Conservation (phyloP, 2,329 filamentous ascomycete species). For the Periconia macrospinosa region DNA sequence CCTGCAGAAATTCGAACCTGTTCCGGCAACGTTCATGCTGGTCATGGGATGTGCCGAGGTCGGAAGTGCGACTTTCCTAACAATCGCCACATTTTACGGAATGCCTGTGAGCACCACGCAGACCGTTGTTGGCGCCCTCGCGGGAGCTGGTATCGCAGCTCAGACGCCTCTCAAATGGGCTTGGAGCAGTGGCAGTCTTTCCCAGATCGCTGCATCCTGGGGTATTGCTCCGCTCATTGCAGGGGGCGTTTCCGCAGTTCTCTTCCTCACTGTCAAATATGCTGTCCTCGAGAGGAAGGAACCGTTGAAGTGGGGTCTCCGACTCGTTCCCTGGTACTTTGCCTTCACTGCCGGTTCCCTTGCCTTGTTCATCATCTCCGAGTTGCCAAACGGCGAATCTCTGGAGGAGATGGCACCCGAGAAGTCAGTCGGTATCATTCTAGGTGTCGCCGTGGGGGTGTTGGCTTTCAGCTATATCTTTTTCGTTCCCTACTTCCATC, state of each 20-base stretch:
- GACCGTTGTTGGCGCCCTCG: slow-evolving; percentile 60
- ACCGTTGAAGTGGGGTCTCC: slow-evolving; percentile 51
- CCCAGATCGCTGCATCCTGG: slow-evolving; percentile 44
- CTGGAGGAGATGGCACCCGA: slow-evolving; percentile 16
- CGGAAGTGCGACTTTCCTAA: slow-evolving; percentile 57
- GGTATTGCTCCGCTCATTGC: slow-evolving; percentile 53
- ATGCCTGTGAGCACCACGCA: slow-evolving; percentile 64
- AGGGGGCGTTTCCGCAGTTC: slow-evolving; percentile 48
- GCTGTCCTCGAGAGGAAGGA: slow-evolving; percentile 51
- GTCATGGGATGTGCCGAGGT: slow-evolving; percentile 59
- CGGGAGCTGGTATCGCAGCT: slow-evolving; percentile 60
- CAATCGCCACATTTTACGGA: slow-evolving; percentile 56
- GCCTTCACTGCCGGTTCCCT: slow-evolving; percentile 51
- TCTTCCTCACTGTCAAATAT: slow-evolving; percentile 54
- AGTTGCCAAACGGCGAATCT: slow-evolving; percentile 31
- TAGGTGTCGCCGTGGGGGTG: slow-evolving; percentile 9
- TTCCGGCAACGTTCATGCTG: slow-evolving; percentile 58
- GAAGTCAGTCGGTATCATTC: slow-evolving; percentile 8
- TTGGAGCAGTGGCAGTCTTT: slow-evolving; percentile 14
- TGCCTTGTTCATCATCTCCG: slow-evolving; percentile 60
- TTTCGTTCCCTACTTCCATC: slow-evolving; percentile 16
- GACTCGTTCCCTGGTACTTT: slow-evolving; percentile 51
- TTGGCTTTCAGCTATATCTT: slow-evolving; percentile 12
- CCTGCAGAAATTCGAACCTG: slow-evolving; percentile 46
- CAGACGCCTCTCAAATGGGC: slow-evolving; percentile 12